Base-by-base conservation (phyloP, 1,284 basidiomycete species). In the Puccinia horiana region DNA sequence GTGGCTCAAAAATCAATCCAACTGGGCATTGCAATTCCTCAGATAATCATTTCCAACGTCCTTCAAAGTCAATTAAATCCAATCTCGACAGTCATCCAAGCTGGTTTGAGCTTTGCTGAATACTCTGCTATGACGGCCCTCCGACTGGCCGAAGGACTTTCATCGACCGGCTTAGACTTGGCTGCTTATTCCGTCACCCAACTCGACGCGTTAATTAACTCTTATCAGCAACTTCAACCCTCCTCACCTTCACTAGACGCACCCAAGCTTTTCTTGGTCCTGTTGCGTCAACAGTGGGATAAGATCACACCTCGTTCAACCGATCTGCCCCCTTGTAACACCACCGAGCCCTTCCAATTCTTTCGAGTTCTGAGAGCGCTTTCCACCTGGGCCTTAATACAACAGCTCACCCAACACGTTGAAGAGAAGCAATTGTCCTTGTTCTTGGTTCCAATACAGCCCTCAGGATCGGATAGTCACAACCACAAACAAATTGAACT, bases 221-320 rank as follows among this genome's bases (percentile, higher is more conserved):
- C 75, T 26, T 63, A 77, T 35, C 54, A 61, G n/a, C 37, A 14
- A n/a, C 42, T 47, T 37, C 56, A 77, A 26, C 61, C 56, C 23
- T 61, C 75, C 20, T 18, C 42, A 11, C 65, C 65, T 44, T 61
- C 75, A 9, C 44, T 77, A 35, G 61, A 77, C 26, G 54, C 75
- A 14, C 75, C 65, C 29, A 63, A 49, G 47, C 75, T 77, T n/a
- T 42, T 61, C 61, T 32, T 77, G 29, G 42, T 29, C 37, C 44
- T 77, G 18, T 16, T 77, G n/a, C 75, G 75, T 26, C 56, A 77
- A 44, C 75, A 77, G 37, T 77, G 75, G 75, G 37, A 44, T 3
- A 69, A 69, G 29, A 69, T 69, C 37, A 44, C 65, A 1, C 75
- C 56, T 29, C 37, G 58, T 47, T 40, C 56, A 16, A 29, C 75